Conservation (phyloP, 495 filamentous ascomycete species). For the Aspergillus indologenus region DNA sequence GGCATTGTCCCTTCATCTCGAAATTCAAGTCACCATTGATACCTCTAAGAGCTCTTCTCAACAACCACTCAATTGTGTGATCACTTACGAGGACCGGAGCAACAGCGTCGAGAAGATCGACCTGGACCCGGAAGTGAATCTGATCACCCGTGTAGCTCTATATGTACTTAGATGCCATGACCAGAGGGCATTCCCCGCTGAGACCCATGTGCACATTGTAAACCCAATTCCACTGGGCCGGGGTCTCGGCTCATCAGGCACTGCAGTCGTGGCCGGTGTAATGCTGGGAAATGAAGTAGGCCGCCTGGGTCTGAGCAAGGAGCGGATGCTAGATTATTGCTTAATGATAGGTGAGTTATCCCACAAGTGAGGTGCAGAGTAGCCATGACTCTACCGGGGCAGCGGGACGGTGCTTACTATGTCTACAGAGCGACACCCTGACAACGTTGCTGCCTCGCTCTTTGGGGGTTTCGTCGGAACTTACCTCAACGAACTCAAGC, state of each 20-base stretch:
- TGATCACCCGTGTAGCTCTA: conserved; percentile 85
- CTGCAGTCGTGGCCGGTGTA: conserved; percentile 92
- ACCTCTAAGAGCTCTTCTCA: conserved; percentile 46
- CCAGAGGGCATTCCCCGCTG: conserved; percentile 72
- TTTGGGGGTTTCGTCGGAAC: conserved; percentile 97
- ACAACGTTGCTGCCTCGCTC: conserved; percentile 92
- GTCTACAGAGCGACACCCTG: conserved; percentile 77
- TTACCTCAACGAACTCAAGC: conserved; percentile 84
- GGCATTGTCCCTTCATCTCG: conserved; percentile 85
- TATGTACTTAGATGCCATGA: conserved; percentile 92
- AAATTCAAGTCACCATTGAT: conserved; percentile 73
- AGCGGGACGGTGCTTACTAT: conserved; percentile 11
- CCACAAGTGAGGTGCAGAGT: not conserved
- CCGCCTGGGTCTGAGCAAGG: conserved; percentile 70
- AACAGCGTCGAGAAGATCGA: conserved; percentile 71
- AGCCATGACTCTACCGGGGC: not conserved
- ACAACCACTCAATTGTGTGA: conserved; percentile 74
- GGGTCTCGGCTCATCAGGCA: conserved; percentile 87
- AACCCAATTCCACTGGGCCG: conserved; percentile 91
- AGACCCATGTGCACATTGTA: conserved; percentile 87
- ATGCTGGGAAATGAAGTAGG: conserved; percentile 88
- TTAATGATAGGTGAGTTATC: conserved; percentile 73
- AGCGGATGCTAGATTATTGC: conserved; percentile 88
- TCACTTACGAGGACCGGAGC: conserved; percentile 85
- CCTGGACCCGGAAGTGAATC: conserved; percentile 74